Evolutionary conservation across 2,329 filamentous ascomycete species (phyloP).

Genomic region (Chalaropsis ovoidea): DNA sequence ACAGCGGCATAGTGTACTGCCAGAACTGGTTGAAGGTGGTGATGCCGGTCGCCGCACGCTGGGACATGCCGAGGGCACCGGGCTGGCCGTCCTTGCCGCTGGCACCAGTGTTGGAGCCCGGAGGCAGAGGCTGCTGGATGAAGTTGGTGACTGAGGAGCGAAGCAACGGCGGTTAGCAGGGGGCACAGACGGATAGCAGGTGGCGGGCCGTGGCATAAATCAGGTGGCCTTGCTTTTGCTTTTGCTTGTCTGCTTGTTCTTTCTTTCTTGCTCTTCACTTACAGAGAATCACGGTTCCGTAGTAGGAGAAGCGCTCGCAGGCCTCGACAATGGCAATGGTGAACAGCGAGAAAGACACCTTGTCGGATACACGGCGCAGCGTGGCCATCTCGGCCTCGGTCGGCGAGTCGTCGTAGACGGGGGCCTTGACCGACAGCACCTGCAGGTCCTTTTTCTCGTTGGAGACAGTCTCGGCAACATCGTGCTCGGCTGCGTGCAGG

Average conservation of each 20-base stretch:
- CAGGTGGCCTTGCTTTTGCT: slow-evolving; percentile 14
- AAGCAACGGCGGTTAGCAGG: background rate
- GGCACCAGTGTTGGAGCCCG: slow-evolving; percentile 46
- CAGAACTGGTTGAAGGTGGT: slow-evolving; percentile 47
- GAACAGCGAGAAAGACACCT: slow-evolving; percentile 50
- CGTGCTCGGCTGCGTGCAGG: slow-evolving; percentile 28
- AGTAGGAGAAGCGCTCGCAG: slow-evolving; percentile 65
- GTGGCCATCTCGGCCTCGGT: slow-evolving; percentile 44
- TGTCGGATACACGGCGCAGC: slow-evolving; percentile 45
- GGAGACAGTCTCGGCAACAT: slow-evolving; percentile 25
- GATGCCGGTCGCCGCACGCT: slow-evolving; percentile 41
- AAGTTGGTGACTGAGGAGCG: slow-evolving; percentile 46
- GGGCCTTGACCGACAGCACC: slow-evolving; percentile 28
- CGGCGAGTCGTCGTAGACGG: slow-evolving; percentile 31
- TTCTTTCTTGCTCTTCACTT: slow-evolving; percentile 33
- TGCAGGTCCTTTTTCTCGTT: slow-evolving; percentile 31
- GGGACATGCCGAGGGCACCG: slow-evolving; percentile 49
- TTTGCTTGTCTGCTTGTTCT: no score
- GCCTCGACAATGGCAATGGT: slow-evolving; percentile 58
- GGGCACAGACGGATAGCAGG: background rate
- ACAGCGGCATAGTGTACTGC: slow-evolving; percentile 50
- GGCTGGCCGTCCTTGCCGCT: slow-evolving; percentile 34
- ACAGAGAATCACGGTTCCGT: slow-evolving; percentile 56
- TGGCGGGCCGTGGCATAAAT: background rate
- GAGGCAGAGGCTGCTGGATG: slow-evolving; percentile 48